phyloP scores from a whole-genome alignment of 495 filamentous ascomycete species.

The Aspergillus carlsbadensis region DNA sequence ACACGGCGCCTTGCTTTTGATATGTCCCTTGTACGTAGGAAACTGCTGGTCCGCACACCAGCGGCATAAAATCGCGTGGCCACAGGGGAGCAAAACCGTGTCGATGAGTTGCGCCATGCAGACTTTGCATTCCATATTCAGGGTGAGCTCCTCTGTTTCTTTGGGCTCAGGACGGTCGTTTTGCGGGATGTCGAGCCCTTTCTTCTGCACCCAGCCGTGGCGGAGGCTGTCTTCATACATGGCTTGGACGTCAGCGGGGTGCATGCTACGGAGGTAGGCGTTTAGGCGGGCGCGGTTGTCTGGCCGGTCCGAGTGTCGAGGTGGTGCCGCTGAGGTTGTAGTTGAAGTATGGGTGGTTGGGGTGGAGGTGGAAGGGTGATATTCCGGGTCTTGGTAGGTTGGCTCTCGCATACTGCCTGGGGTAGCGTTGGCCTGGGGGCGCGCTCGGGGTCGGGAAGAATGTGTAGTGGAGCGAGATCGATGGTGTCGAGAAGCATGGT shows the following conservation, averaged over 20 bases:
- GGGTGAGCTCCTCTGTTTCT: constrained; percentile 44
- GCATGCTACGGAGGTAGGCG: constrained; percentile 11
- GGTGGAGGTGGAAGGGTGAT: neutral
- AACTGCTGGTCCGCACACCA: constrained; percentile 31
- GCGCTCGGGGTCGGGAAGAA: constrained; percentile 3
- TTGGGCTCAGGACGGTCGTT: constrained; percentile 41
- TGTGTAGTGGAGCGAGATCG: constrained; percentile 4
- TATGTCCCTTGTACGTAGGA: constrained; percentile 13
- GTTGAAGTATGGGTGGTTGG: neutral
- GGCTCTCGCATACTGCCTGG: neutral
- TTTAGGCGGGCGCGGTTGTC: neutral
- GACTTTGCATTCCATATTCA: constrained; percentile 54
- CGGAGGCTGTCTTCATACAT: constrained; percentile 9
- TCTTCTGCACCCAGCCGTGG: neutral
- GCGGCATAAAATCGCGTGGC: constrained; percentile 54
- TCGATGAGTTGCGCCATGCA: constrained; percentile 56
- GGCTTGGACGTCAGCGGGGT: constrained; percentile 4
- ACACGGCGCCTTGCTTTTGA: constrained; percentile 17
- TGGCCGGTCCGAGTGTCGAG: neutral
- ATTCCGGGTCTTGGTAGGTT: neutral
- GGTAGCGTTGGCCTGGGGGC: neutral
- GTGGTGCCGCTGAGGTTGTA: neutral
- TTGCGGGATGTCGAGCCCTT: constrained; percentile 17
- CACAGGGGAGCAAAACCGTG: constrained; percentile 54
- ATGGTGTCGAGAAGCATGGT: neutral